Conservation (phyloP, 495 filamentous ascomycete genomes). For the Chaetomium fimeti region DNA sequence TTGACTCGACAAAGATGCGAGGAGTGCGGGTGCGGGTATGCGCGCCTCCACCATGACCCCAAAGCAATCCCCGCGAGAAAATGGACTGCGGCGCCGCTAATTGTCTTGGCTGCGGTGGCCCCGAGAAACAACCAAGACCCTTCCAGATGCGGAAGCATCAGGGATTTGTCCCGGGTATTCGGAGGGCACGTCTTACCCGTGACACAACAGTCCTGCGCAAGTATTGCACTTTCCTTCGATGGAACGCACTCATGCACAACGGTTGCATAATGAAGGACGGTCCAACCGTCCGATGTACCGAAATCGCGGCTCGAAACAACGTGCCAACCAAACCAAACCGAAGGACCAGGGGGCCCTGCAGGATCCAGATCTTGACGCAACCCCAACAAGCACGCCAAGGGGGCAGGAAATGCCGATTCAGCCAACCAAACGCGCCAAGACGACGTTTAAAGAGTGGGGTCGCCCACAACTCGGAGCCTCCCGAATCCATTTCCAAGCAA, state of each 20-base stretch:
- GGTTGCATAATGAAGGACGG: neutral
- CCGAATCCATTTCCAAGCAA: neutral
- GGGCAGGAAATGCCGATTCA: neutral
- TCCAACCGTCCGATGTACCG: neutral
- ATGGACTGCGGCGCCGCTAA: neutral
- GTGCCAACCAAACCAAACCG: neutral
- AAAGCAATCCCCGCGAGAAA: neutral
- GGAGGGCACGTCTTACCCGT: neutral
- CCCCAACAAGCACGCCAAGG: neutral
- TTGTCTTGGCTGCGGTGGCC: conserved; percentile 3
- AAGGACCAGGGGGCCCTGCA: neutral
- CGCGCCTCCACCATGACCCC: neutral
- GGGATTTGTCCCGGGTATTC: neutral
- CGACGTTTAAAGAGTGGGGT: conserved; percentile 3
- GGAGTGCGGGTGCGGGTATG: neutral
- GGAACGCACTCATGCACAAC: neutral
- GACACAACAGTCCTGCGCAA: neutral
- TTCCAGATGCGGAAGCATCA: neutral
- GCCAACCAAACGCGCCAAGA: conserved; percentile 6
- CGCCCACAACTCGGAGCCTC: neutral
- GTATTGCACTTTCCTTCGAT: neutral
- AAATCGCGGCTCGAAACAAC: neutral
- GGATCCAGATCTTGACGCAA: neutral
- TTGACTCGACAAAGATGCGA: neutral
- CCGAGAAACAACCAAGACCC: neutral